phyloP scores from a whole-genome alignment of 2,329 filamentous ascomycete genomes.

The Fusarium sp. region DNA sequence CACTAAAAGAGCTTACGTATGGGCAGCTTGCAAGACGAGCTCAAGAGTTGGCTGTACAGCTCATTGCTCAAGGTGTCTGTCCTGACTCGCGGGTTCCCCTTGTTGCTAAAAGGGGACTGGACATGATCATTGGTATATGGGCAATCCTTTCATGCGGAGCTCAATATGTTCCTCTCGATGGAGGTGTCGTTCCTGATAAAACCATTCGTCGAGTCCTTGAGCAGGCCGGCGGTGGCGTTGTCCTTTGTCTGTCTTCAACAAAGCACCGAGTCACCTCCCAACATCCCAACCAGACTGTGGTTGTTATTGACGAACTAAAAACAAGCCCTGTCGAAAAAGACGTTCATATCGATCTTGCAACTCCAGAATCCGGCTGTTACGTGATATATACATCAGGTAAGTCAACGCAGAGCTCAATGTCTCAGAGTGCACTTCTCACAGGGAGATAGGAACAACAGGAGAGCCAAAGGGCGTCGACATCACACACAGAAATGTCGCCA shows the following conservation, averaged over 20 bases:
- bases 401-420: background rate
- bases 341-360: conserved; percentile 45
- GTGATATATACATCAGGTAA: conserved; percentile 64
- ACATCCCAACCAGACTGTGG: conserved; percentile 31
- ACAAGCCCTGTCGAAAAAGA: background rate
- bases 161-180: conserved; percentile 68
- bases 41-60: conserved; percentile 52
- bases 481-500: conserved; percentile 62
- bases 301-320: conserved; percentile 43
- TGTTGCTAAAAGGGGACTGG: conserved; percentile 62
- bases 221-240: conserved; percentile 54
- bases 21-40: conserved; percentile 52
- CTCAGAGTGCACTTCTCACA: background rate
- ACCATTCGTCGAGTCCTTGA: conserved; percentile 59
- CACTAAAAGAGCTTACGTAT: conserved; percentile 52
- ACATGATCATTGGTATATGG: conserved; percentile 65
- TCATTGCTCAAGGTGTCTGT: conserved; percentile 50
- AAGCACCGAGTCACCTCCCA: conserved; percentile 45
- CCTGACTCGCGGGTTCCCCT: conserved; percentile 60
- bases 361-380: conserved; percentile 52
- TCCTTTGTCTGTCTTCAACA: conserved; percentile 57
- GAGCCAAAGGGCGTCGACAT: conserved; percentile 67
- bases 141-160: conserved; percentile 64
- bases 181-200: conserved; percentile 58
- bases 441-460: conserved; percentile 57